A percentile compares a stretch with the other conserved stretches of the same genome.
Conservation (phyloP, 345 rosid genomes). For the Psidium guajava region DNA sequence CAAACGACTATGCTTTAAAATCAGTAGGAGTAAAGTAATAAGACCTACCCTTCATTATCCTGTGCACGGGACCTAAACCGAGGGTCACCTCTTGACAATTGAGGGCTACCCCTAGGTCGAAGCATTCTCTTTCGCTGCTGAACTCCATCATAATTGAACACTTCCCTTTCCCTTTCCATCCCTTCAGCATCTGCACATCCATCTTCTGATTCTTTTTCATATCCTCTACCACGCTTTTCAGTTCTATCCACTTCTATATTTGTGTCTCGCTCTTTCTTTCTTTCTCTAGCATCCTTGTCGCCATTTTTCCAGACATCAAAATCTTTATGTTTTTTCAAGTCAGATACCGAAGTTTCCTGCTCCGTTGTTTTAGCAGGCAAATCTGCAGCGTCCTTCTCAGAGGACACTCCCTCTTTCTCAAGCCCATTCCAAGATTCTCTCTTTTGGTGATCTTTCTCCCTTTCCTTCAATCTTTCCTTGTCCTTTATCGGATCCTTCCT, state of each 20-base stretch:
- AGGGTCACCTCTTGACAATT: conserved; percentile 54
- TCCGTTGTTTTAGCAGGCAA: conserved; percentile 47
- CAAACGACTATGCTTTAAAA: neutral
- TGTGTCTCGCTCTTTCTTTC: conserved; percentile 74
- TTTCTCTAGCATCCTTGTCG: conserved; percentile 70
- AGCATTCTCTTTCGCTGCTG: conserved; percentile 98
- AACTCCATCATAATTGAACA: conserved; percentile 70
- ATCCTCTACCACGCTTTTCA: conserved; percentile 61
- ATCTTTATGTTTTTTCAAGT: conserved; percentile 74
- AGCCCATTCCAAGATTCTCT: conserved; percentile 53
- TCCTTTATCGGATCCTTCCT: conserved; percentile 67
- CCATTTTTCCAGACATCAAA: conserved; percentile 51
- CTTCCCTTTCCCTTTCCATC: conserved; percentile 78
- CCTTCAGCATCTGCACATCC: conserved; percentile 84
- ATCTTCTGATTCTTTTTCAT: conserved; percentile 81
- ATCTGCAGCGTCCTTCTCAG: conserved; percentile 65
- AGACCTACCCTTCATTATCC: conserved; percentile 83
- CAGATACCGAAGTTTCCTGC: conserved; percentile 41
- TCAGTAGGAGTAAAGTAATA: neutral
- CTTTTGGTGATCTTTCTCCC: conserved; percentile 63
- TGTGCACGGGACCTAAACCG: conserved; percentile 54
- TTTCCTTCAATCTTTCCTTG: conserved; percentile 67
- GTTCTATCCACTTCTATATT: conserved; percentile 73
- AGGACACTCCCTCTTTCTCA: conserved; percentile 52
- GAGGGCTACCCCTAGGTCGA: conserved; percentile 91